A percentile compares a stretch with the other conserved stretches of the same genome.
These are phyloP conservation scores for Zymoseptoria ardabiliae DNA, from an alignment of 2,329 filamentous ascomycete genomes.

Conservation along the genomic window DNA sequence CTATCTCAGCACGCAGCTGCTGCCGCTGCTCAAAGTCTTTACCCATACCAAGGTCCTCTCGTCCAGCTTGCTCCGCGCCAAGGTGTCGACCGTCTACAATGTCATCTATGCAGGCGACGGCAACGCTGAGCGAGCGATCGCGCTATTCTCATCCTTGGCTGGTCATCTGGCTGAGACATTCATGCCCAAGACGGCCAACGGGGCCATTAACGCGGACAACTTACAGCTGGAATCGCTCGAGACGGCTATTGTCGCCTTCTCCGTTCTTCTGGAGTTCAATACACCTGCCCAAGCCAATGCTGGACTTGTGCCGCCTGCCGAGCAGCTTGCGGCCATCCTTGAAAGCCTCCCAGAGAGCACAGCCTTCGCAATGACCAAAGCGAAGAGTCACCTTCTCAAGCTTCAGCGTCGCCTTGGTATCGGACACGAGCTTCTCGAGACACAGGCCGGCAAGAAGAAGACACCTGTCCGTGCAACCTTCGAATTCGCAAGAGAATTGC, in stretches of 20 bases:
- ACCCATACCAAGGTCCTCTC: conserved; percentile 6
- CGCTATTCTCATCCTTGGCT: background rate
- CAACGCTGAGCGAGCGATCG: background rate
- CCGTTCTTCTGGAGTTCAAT: background rate
- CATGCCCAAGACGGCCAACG: background rate
- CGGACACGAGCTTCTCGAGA: background rate
- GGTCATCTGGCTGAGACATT: background rate
- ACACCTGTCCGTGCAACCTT: conserved; percentile 6
- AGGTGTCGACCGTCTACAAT: background rate
- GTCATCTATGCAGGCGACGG: background rate
- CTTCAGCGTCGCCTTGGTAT: background rate
- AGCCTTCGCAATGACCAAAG: background rate
- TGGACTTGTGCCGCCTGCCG: background rate
- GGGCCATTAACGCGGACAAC: too few species aligned
- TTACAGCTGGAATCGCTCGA: background rate
- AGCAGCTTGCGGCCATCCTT: background rate
- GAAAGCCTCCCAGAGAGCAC: background rate
- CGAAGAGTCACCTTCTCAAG: background rate
- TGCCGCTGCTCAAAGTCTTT: conserved; percentile 10
- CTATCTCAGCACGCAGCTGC: conserved; percentile 6
- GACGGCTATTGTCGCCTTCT: background rate
- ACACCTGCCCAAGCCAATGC: background rate
- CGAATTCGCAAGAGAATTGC: conserved; percentile 16
- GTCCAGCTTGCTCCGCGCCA: background rate
- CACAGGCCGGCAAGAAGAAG: background rate